Percentiles rank a stretch among this genome's conserved stretches.
Evolutionary conservation across 331 rosid species (phyloP).

Genomic region (Malus hybrid): DNA sequence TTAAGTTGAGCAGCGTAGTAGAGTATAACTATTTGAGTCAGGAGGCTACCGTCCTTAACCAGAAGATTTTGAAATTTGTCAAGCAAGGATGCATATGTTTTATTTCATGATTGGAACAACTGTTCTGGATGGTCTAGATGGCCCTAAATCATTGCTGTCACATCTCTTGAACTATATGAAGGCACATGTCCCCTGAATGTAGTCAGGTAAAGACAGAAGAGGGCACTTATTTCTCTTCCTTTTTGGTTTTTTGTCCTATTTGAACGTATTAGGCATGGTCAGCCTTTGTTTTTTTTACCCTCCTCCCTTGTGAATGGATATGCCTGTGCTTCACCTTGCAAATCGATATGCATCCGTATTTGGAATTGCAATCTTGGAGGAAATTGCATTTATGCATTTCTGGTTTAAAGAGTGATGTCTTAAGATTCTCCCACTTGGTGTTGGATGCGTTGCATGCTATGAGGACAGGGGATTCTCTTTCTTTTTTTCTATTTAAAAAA

Average conservation of each 20-base stretch:
- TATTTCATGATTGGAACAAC: neutral
- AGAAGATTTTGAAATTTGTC: slow-evolving; percentile 6
- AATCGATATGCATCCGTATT: neutral
- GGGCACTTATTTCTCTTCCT: neutral
- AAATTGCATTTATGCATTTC: neutral
- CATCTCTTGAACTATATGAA: slow-evolving; percentile 18
- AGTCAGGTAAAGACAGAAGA: slow-evolving; percentile 13
- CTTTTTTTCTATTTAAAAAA: too few species aligned
- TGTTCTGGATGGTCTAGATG: slow-evolving; percentile 18
- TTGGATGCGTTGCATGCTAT: neutral
- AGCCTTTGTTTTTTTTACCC: neutral
- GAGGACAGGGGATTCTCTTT: neutral
- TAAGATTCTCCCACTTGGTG: neutral
- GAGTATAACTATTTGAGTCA: slow-evolving; percentile 12
- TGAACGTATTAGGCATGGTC: neutral
- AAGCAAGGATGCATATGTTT: slow-evolving; percentile 7
- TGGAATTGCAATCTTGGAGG: neutral
- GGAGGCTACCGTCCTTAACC: neutral
- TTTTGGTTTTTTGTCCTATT: neutral
- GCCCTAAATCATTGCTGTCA: neutral
- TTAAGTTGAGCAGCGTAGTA: slow-evolving; percentile 4
- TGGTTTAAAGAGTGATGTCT: neutral
- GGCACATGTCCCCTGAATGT: slow-evolving; percentile 4
- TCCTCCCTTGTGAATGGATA: neutral
- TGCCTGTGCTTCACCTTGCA: neutral